Percentiles rank a stretch among this genome's conserved stretches.
Evolutionary conservation across 768 basidiomycete species (phyloP).

Genomic region (Suillus plorans): DNA sequence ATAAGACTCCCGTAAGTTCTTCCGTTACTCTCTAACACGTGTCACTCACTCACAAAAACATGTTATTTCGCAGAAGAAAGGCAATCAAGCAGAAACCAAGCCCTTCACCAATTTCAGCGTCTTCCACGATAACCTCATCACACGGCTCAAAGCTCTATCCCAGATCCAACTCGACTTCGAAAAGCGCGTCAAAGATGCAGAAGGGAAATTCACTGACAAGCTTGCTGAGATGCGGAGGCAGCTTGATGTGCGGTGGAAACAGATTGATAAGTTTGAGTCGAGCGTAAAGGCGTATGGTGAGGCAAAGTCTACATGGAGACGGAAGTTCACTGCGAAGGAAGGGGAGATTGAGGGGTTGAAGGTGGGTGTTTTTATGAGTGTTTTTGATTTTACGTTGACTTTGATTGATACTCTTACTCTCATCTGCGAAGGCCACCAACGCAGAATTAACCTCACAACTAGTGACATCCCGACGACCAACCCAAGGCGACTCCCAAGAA

Average conservation of each 20-base stretch:
- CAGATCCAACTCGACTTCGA: constrained; percentile 88
- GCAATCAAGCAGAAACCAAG: constrained; percentile 77
- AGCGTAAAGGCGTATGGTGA: constrained; percentile 82
- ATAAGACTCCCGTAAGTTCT: constrained; percentile 74
- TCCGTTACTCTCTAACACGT: background rate
- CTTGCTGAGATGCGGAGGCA: constrained; percentile 80
- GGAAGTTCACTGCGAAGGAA: constrained; percentile 77
- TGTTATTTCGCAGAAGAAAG: constrained; percentile 58
- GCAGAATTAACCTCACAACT: constrained; percentile 75
- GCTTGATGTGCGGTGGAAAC: constrained; percentile 84
- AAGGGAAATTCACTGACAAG: constrained; percentile 69
- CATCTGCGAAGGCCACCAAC: constrained; percentile 57
- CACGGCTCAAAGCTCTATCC: constrained; percentile 79
- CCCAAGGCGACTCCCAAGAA: constrained; percentile 64
- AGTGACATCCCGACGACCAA: constrained; percentile 55
- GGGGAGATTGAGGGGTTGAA: constrained; percentile 88
- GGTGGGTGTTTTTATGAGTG: constrained; percentile 40
- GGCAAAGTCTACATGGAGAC: constrained; percentile 79
- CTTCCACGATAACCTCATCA: constrained; percentile 93
- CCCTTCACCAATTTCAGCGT: constrained; percentile 92
- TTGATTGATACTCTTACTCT: background rate
- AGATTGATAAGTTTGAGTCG: constrained; percentile 89
- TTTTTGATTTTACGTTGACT: constrained; percentile 3
- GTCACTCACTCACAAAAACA: background rate
- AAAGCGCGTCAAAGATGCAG: constrained; percentile 77